These are phyloP conservation scores for Kluyveromyces dobzhanskii DNA, from an alignment of 805 yeast species.

Conservation along the genomic window DNA sequence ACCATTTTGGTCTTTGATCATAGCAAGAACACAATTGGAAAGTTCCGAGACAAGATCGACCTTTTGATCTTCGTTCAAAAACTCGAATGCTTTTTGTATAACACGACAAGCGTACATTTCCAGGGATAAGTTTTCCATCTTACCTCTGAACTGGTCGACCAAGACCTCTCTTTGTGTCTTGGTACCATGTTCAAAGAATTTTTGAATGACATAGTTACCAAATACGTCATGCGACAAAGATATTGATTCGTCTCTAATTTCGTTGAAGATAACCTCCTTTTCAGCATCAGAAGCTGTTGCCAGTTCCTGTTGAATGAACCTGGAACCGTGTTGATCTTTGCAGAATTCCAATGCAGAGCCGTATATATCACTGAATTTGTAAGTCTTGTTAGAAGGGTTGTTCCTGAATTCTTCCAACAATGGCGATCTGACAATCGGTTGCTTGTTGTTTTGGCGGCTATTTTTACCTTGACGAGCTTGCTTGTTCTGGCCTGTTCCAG, in stretches of 20 bases:
- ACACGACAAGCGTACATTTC: constrained; percentile 99
- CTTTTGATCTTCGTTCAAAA: constrained; percentile 55
- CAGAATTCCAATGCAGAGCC: constrained; percentile 89
- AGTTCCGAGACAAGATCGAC: constrained; percentile 63
- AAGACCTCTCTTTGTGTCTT: constrained; percentile 59
- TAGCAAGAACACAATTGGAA: constrained; percentile 46
- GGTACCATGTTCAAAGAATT: constrained; percentile 79
- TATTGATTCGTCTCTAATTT: constrained; percentile 63
- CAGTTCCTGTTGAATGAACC: constrained; percentile 88
- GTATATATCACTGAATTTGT: constrained; percentile 61
- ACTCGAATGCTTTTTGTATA: constrained; percentile 87
- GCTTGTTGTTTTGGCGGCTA: constrained; percentile 14
- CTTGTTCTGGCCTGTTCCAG: neutral
- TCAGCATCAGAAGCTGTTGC: constrained; percentile 57
- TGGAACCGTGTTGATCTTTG: constrained; percentile 94
- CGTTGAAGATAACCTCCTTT: constrained; percentile 75
- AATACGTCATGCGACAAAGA: constrained; percentile 93
- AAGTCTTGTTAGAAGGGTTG: constrained; percentile 45
- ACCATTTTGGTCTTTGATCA: constrained; percentile 94
- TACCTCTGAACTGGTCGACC: constrained; percentile 49
- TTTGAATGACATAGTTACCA: constrained; percentile 95
- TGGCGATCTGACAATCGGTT: constrained; percentile 64
- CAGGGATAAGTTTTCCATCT: constrained; percentile 64
- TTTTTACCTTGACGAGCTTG: constrained; percentile 8
- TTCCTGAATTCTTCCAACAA: constrained; percentile 76